A percentile compares a stretch with the other conserved stretches of the same genome.
Evolutionary conservation across 2,329 filamentous ascomycete species (phyloP).

Genomic region (Talaromyces islandicus): DNA sequence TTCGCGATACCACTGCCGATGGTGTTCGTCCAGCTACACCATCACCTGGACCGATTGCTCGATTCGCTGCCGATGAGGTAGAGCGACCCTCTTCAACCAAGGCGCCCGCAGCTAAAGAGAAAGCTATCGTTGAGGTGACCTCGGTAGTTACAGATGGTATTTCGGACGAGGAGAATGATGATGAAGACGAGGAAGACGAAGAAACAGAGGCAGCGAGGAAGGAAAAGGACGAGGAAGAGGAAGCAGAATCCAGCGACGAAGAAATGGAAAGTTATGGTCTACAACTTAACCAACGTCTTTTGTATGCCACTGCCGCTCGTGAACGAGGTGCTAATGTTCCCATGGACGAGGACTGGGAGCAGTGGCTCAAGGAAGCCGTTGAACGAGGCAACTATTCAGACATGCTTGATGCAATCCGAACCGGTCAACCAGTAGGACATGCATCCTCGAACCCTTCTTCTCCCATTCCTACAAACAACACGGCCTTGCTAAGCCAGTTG

Average conservation of each 20-base stretch:
- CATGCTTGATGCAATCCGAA: slow-evolving; percentile 34
- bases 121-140: slow-evolving; percentile 13
- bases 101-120: slow-evolving; percentile 7
- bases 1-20: slow-evolving; percentile 57
- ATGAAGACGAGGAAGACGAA: slow-evolving; percentile 36
- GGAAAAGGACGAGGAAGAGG: slow-evolving; percentile 30
- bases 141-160: slow-evolving; percentile 12
- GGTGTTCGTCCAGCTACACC: slow-evolving; percentile 49
- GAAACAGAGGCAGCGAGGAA: slow-evolving; percentile 31
- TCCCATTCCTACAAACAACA: slow-evolving; percentile 14
- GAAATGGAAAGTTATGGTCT: slow-evolving; percentile 48
- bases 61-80: slow-evolving; percentile 26
- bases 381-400: slow-evolving; percentile 44
- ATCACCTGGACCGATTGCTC: slow-evolving; percentile 24
- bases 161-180: slow-evolving; percentile 20
- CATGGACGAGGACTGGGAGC: slow-evolving; percentile 47
- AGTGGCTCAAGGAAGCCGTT: slow-evolving; percentile 53
- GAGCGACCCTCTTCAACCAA: slow-evolving; percentile 15
- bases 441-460: slow-evolving; percentile 19
- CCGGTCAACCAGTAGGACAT: slow-evolving; percentile 28
- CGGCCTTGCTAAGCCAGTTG: slow-evolving; percentile 11
- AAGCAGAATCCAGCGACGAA: slow-evolving; percentile 40
- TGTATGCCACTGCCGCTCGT: slow-evolving; percentile 48
- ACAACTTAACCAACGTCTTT: slow-evolving; percentile 46
- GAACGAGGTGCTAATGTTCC: slow-evolving; percentile 43